Percentiles rank a stretch among this genome's conserved stretches.
Evolutionary conservation across 2,329 filamentous ascomycete genomes (phyloP).

Genomic region (Penicillium sp.): DNA sequence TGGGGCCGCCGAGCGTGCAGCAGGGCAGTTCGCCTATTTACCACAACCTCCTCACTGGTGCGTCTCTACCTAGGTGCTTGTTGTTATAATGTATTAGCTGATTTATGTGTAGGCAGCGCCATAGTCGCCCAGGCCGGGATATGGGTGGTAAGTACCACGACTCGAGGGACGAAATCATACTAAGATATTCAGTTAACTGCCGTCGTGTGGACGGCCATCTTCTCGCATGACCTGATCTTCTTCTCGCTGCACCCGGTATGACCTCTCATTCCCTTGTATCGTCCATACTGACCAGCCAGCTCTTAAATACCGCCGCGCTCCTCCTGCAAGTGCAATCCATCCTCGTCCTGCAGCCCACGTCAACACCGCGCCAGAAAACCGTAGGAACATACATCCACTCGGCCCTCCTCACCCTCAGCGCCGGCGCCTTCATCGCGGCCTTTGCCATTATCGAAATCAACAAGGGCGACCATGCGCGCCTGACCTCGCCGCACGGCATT

Average conservation of each 20-base stretch:
- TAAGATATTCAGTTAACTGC: constrained; percentile 58
- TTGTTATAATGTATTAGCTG: too few relatives aligned
- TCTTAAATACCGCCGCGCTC: constrained; percentile 61
- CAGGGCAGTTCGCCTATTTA: constrained; percentile 55
- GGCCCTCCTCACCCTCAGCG: constrained; percentile 58
- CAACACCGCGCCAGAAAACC: constrained; percentile 69
- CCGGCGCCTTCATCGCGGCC: constrained; percentile 36
- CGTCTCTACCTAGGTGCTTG: constrained; percentile 19
- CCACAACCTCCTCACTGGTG: constrained; percentile 73
- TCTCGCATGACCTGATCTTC: constrained; percentile 67
- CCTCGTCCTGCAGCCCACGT: constrained; percentile 82
- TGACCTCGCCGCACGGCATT: constrained; percentile 76
- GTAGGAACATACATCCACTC: constrained; percentile 63
- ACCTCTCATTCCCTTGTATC: constrained; percentile 36
- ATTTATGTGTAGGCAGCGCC: constrained; percentile 63
- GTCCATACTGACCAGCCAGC: constrained; percentile 25
- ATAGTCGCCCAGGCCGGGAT: constrained; percentile 75
- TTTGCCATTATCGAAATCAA: constrained; percentile 59
- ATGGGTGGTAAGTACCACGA: constrained; percentile 61
- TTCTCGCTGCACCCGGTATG: constrained; percentile 86
- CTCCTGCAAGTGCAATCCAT: constrained; percentile 74
- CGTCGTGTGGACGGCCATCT: constrained; percentile 73
- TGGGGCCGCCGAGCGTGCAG: constrained; percentile 66
- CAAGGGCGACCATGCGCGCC: constrained; percentile 66
- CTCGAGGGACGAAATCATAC: too few relatives aligned